Evolutionary conservation across 768 basidiomycete species (phyloP), one percentile per base, ranked within the genome.

Genomic region (Dioszegia crocea): DNA sequence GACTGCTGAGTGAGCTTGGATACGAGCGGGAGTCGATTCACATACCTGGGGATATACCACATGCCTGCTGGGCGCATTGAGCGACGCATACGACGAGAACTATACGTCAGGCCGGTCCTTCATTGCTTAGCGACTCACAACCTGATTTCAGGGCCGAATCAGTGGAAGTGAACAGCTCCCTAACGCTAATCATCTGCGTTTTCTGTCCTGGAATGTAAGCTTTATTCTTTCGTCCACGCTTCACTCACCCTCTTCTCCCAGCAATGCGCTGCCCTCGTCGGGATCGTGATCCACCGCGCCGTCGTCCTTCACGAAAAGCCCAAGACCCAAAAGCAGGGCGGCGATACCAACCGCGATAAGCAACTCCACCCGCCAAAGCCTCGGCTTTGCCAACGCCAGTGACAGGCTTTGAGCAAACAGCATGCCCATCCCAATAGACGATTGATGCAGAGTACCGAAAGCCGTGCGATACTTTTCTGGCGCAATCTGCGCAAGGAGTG

Each of bases 401-500:
- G 69, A 68, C 11, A 67, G 40, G n/a, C 59, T 55, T 47, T 71
- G 72, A n/a, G 63, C 64, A 16, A 60, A 6, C 12, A 70, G 39
- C 55, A 73, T 67, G n/a, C 68, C 71, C 2, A 64, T n/a, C 9
- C 64, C 67, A 33, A 70, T 68, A 17, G 51, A 56, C 1, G 65
- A 45, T 56, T 73, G 70, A 47, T 66, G 64, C 8, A 63, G 16
- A 2, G 62, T 59, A 9, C 68, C 68, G 23, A 66, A 56, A 14
- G 56, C 52, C 10, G 53, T 59, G 30, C 83, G 84, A 51, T 88
- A 86, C 51, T 81, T 82, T 2, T 83, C 77, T 0, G 91, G 90
- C 0, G 89, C 84, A 6, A 93, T 85, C 74, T 91, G 89, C 3
- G 86, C 81, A 17, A 94, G 80, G 77, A 84, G 91, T 33, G 91